Conservation (phyloP, 495 filamentous ascomycete genomes). For the Aspergillus kassunensis region DNA sequence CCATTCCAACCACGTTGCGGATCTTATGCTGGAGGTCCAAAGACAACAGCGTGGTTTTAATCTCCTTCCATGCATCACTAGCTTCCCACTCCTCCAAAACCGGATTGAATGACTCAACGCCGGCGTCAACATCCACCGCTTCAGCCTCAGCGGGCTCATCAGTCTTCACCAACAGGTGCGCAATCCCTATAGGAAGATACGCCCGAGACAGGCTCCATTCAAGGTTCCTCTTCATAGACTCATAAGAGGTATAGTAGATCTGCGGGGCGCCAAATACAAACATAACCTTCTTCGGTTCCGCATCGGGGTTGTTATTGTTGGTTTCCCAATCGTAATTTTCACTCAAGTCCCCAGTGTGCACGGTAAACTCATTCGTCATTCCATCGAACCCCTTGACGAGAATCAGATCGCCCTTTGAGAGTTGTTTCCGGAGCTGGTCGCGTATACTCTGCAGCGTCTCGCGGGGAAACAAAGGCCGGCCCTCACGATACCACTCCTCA, state of each 20-base stretch:
- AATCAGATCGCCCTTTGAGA: not conserved
- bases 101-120: no score
- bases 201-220: not conserved
- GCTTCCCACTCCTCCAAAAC: not conserved
- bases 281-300: no score
- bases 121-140: no score
- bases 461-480: conserved; percentile 4
- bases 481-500: conserved; percentile 4
- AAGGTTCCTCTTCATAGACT: not conserved
- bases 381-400: not conserved
- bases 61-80: not conserved
- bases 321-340: no score
- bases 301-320: no score
- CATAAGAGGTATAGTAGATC: not conserved
- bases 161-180: not conserved
- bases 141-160: no score
- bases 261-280: no score
- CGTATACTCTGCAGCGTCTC: conserved; percentile 5
- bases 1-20: conserved; percentile 21
- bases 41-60: not conserved
- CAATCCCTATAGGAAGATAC: not conserved
- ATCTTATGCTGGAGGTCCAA: not conserved
- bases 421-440: conserved; percentile 1
- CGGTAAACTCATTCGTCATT: not conserved
- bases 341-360: not conserved